Conservation (phyloP, 306 rosid genomes). For the Lupinus albus region DNA sequence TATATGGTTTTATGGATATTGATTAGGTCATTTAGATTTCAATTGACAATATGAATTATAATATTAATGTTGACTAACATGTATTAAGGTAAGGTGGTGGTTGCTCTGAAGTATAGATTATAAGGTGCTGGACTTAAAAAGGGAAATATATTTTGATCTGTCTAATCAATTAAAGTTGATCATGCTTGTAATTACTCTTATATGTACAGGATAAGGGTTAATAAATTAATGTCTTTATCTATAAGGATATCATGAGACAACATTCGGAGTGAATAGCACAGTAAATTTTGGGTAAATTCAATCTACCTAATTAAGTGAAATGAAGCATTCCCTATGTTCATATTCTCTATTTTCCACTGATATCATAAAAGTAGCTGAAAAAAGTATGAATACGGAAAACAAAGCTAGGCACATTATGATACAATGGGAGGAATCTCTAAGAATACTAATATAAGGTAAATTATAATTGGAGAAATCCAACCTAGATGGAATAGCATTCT, state of each 20-base stretch:
- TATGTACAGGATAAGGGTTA: too few species aligned
- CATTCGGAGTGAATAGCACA: background rate
- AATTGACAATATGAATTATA: too few species aligned
- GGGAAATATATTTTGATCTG: conserved; percentile 2
- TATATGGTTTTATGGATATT: too few species aligned
- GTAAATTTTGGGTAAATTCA: background rate
- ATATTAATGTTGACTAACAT: too few species aligned
- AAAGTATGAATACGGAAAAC: conserved; percentile 34
- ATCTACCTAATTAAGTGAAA: conserved; percentile 5
- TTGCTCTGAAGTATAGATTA: too few species aligned
- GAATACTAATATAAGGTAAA: conserved; percentile 16
- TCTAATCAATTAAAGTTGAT: conserved; percentile 44
- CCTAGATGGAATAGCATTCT: conserved; percentile 54
- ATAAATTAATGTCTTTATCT: too few species aligned
- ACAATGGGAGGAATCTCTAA: conserved; percentile 43
- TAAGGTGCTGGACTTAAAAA: conserved; percentile 2
- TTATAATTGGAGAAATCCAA: conserved; percentile 42
- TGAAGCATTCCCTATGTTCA: background rate
- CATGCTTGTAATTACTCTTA: background rate
- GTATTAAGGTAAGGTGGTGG: too few species aligned
- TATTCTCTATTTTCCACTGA: conserved; percentile 16
- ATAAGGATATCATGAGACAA: too few species aligned
- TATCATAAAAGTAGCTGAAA: conserved; percentile 25
- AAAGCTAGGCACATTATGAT: conserved; percentile 38
- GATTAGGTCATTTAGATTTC: too few species aligned